Evolutionary conservation across 2,329 filamentous ascomycete species (phyloP).

Genomic region (Fonsecaea pedrosoi): DNA sequence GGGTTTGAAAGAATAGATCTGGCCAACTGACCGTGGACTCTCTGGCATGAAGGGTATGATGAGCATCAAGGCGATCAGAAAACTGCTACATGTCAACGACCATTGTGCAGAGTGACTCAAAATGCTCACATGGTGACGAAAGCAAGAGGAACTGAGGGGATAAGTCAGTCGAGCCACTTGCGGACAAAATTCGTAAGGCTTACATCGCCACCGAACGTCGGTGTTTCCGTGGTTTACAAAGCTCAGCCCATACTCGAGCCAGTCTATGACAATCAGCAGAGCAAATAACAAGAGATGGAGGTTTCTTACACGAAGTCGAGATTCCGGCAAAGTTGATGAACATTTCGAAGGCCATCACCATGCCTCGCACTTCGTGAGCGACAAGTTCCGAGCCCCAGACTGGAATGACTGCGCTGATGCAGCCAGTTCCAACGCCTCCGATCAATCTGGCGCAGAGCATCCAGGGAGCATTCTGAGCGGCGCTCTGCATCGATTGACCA

Average conservation of each 20-base stretch:
- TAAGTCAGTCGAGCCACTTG: not conserved
- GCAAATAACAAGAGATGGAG: not conserved
- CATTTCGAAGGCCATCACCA: slow-evolving; percentile 14
- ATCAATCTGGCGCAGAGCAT: slow-evolving; percentile 70
- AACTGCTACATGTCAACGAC: slow-evolving; percentile 1
- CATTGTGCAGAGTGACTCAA: not conserved
- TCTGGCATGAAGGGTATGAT: slow-evolving; percentile 11
- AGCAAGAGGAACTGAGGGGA: not conserved
- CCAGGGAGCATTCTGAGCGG: slow-evolving; percentile 69
- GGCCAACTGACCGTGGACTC: not conserved
- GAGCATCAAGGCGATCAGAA: slow-evolving; percentile 2
- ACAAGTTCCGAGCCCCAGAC: slow-evolving; percentile 75
- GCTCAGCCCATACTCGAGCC: slow-evolving; percentile 9
- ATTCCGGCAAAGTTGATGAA: slow-evolving; percentile 8
- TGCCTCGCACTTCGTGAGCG: slow-evolving; percentile 69
- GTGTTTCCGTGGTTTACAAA: slow-evolving; percentile 5
- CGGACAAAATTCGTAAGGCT: not conserved
- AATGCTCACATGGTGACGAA: not conserved
- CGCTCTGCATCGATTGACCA: slow-evolving; percentile 70
- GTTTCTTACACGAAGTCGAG: not conserved
- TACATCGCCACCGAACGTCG: slow-evolving; percentile 9
- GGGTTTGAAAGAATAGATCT: not conserved
- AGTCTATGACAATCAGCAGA: slow-evolving; percentile 4
- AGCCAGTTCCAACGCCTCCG: slow-evolving; percentile 72
- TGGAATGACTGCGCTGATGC: slow-evolving; percentile 73